phyloP scores from a whole-genome alignment of 192 early-diverging fungal species.

The Backusella macrospora region DNA sequence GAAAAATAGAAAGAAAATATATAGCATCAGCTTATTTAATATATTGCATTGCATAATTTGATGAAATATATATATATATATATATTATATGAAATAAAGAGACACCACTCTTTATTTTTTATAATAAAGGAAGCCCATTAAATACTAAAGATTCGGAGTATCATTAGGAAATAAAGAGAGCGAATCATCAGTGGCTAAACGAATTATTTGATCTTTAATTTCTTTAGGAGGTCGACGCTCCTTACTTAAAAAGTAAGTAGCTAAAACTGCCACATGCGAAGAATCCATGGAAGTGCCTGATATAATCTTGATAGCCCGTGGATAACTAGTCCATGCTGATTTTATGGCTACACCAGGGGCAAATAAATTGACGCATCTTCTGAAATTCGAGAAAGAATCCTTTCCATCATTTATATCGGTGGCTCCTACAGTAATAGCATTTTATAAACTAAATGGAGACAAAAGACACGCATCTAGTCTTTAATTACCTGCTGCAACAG shows the following conservation, averaged over 20 bases:
- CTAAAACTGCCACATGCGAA: constrained; percentile 76
- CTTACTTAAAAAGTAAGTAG: constrained; percentile 51
- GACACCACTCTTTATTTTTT: background rate
- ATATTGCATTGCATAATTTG: no score
- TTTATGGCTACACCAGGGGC: constrained; percentile 85
- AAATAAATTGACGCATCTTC: constrained; percentile 90
- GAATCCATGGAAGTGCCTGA: constrained; percentile 64
- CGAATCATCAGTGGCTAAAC: constrained; percentile 59
- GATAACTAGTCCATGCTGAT: constrained; percentile 63
- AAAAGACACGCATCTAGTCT: constrained; percentile 83
- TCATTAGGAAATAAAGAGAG: constrained; percentile 56
- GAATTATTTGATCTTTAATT: constrained; percentile 67
- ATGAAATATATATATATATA: no score
- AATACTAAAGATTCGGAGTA: constrained; percentile 75
- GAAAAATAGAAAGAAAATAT: no score
- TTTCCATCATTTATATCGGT: constrained; percentile 74
- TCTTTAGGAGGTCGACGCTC: constrained; percentile 54
- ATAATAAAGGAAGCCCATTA: constrained; percentile 41
- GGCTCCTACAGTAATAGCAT: constrained; percentile 89
- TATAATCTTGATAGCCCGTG: constrained; percentile 36
- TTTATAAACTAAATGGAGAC: constrained; percentile 78
- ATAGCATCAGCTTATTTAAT: no score
- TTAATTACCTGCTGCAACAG: constrained; percentile 92
- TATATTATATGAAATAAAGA: background rate
- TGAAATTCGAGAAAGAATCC: constrained; percentile 87